phyloP scores from a whole-genome alignment of 1,139 yeast genomes.

The Geotrichum carabidarum region DNA sequence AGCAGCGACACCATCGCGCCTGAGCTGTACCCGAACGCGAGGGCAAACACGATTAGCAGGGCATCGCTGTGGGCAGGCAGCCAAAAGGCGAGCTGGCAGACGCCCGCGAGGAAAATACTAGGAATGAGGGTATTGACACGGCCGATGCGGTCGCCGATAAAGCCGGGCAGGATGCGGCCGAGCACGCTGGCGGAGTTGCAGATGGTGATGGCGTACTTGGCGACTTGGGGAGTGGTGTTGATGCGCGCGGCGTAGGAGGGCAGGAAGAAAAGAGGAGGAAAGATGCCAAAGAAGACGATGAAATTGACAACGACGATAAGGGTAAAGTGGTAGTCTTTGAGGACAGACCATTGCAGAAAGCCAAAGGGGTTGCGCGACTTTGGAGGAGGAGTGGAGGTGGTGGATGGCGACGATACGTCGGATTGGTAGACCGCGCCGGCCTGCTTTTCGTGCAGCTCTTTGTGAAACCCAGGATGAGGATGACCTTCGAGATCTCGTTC shows the following conservation, averaged over 20 bases:
- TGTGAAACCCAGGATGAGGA: neutral
- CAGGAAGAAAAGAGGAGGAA: conserved; percentile 37
- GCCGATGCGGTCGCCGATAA: conserved; percentile 46
- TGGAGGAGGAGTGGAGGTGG: neutral
- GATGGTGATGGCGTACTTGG: conserved; percentile 41
- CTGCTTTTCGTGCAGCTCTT: neutral
- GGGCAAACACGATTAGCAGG: conserved; percentile 38
- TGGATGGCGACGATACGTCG: neutral
- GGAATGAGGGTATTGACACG: conserved; percentile 43
- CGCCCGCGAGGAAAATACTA: conserved; percentile 28
- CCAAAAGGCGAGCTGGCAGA: conserved; percentile 32
- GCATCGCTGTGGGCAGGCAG: conserved; percentile 25
- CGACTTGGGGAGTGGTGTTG: conserved; percentile 27
- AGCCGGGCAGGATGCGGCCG: conserved; percentile 50
- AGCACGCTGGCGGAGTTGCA: conserved; percentile 47
- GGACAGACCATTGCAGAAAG: conserved; percentile 23
- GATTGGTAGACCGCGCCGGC: too few species aligned
- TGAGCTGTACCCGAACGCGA: conserved; percentile 46
- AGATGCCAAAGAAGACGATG: conserved; percentile 37
- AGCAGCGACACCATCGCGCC: conserved; percentile 40
- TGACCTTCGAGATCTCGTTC: neutral
- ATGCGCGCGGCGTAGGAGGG: conserved; percentile 24
- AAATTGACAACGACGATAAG: conserved; percentile 27
- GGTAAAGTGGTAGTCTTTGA: conserved; percentile 24
- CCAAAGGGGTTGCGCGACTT: neutral